Percentiles rank a stretch among this genome's conserved stretches.
phyloP scores from a whole-genome alignment of 768 basidiomycete genomes.

The Candolleomyces eurysporus region DNA sequence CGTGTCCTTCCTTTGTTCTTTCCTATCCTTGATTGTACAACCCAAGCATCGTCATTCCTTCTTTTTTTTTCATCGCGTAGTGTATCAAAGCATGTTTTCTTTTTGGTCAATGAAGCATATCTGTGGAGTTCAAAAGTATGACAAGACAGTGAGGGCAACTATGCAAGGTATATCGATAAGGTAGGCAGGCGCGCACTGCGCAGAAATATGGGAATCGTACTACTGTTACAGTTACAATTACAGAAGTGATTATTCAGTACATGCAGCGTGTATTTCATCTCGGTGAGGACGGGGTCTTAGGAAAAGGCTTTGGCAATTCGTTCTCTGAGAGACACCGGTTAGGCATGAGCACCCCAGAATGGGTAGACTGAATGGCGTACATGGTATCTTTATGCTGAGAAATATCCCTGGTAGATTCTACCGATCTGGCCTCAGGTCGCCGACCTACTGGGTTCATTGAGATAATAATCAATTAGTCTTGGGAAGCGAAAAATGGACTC shows the following conservation, averaged over 20 bases:
- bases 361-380: not conserved
- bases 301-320: slow-evolving; percentile 9
- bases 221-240: no score
- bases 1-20: no score
- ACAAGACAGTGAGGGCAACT: no score
- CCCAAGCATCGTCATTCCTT: no score
- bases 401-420: slow-evolving; percentile 7
- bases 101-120: no score
- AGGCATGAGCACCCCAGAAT: not conserved
- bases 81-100: no score
- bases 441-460: not conserved
- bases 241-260: not conserved
- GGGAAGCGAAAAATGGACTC: not conserved
- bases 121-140: no score
- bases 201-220: no score
- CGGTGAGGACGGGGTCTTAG: not conserved
- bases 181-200: no score
- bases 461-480: not conserved
- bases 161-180: no score
- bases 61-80: no score
- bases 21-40: no score
- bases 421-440: slow-evolving; percentile 4
- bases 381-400: slow-evolving; percentile 7
- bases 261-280: not conserved
- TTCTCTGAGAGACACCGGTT: slow-evolving; percentile 1